phyloP scores from a whole-genome alignment of 768 basidiomycete species.

The Tulasnella calospora region DNA sequence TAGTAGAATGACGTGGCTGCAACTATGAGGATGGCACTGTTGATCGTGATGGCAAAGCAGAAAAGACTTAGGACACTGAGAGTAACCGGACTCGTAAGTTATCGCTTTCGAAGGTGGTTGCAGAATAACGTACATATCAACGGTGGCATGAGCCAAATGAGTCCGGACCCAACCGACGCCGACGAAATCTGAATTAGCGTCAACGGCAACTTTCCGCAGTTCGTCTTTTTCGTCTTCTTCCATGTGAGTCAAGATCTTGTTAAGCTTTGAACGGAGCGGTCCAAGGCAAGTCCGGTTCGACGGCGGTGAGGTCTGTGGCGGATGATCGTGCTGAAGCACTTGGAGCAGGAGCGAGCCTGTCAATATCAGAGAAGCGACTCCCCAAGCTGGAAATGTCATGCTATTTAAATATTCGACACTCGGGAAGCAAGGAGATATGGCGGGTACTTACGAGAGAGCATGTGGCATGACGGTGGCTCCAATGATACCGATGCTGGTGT shows the following conservation, averaged over 20 bases:
- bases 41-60: too few species aligned
- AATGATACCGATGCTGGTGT: constrained; percentile 29
- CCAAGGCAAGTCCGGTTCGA: neutral
- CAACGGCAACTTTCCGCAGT: neutral
- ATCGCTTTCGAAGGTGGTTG: too few species aligned
- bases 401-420: neutral
- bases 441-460: constrained; percentile 35
- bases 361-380: constrained; percentile 10
- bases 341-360: neutral
- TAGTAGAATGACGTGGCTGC: too few species aligned
- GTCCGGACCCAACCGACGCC: too few species aligned
- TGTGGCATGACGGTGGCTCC: constrained; percentile 47
- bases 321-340: neutral
- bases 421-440: too few species aligned
- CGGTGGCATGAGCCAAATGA: too few species aligned
- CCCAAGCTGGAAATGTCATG: neutral
- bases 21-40: too few species aligned
- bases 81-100: too few species aligned
- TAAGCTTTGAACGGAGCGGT: neutral
- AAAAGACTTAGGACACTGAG: too few species aligned
- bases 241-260: neutral
- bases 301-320: constrained; percentile 4
- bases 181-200: neutral
- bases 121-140: too few species aligned
- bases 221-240: constrained; percentile 6